Conservation (phyloP, 345 rosid species). For the Carallia brachiata region DNA sequence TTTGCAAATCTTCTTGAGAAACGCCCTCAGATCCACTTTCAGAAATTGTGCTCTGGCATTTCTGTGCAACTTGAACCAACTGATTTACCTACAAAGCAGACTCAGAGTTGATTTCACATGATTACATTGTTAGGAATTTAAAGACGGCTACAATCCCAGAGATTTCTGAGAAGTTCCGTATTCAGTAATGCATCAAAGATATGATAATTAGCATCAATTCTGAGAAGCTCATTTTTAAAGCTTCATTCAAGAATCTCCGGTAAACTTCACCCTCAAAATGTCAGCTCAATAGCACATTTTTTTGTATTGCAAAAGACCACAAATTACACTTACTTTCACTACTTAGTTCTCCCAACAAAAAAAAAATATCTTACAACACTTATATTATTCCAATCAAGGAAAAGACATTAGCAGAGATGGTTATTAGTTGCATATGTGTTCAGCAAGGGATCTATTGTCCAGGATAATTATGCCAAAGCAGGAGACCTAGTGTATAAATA, state of each 20-base stretch:
- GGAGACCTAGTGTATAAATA: slow-evolving; percentile 9
- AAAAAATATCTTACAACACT: background rate
- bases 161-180: background rate
- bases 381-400: background rate
- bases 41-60: slow-evolving; percentile 88
- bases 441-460: background rate
- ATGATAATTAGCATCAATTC: too few relatives aligned
- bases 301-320: background rate
- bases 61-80: slow-evolving; percentile 88
- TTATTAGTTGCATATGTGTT: too few relatives aligned
- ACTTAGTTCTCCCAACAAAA: background rate
- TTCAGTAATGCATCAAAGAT: background rate
- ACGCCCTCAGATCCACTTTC: slow-evolving; percentile 90
- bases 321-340: background rate
- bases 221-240: background rate
- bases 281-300: background rate
- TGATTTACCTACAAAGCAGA: slow-evolving; percentile 67
- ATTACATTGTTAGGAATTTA: background rate
- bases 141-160: background rate
- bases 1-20: slow-evolving; percentile 85
- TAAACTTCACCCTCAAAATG: background rate
- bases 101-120: background rate
- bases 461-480: background rate
- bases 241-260: background rate
- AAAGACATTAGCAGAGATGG: background rate